Percentiles rank a stretch among this genome's conserved stretches.
Evolutionary conservation across 306 rosid genomes (phyloP).

Genomic region (Citrullus amarus): DNA sequence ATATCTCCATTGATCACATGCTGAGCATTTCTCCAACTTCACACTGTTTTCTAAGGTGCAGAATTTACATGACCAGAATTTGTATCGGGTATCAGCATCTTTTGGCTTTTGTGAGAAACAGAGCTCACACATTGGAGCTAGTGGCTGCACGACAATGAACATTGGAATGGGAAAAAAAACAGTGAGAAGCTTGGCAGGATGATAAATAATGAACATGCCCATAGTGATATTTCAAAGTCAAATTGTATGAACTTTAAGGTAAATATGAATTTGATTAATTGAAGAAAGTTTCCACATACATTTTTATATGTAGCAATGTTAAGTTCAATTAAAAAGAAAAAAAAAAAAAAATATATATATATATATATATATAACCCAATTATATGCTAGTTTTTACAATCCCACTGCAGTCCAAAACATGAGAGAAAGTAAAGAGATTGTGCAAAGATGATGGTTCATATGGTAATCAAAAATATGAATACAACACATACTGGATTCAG

Average conservation of each 20-base stretch:
- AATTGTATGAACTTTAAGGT: neutral
- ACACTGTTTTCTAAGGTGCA: slow-evolving; percentile 63
- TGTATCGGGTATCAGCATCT: slow-evolving; percentile 41
- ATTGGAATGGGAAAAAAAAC: slow-evolving; percentile 11
- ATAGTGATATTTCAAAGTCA: neutral
- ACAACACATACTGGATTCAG: slow-evolving; percentile 56
- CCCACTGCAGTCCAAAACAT: neutral
- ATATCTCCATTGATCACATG: slow-evolving; percentile 73
- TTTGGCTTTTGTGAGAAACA: slow-evolving; percentile 52
- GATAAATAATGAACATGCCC: neutral
- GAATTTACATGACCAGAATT: slow-evolving; percentile 52
- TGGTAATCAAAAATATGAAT: neutral
- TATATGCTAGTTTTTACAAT: neutral
- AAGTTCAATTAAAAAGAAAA: neutral
- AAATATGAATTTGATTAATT: neutral
- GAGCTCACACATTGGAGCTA: slow-evolving; percentile 67
- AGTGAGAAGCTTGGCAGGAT: neutral
- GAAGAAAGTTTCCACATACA: neutral
- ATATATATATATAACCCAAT: no score
- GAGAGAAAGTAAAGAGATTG: neutral
- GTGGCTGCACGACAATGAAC: slow-evolving; percentile 33
- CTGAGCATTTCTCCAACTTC: slow-evolving; percentile 58
- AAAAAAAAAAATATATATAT: no score
- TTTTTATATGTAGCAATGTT: neutral
- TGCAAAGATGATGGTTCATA: neutral